Conservation (phyloP, 352 stramenopile species). For the Phytophthora pluvialis region DNA sequence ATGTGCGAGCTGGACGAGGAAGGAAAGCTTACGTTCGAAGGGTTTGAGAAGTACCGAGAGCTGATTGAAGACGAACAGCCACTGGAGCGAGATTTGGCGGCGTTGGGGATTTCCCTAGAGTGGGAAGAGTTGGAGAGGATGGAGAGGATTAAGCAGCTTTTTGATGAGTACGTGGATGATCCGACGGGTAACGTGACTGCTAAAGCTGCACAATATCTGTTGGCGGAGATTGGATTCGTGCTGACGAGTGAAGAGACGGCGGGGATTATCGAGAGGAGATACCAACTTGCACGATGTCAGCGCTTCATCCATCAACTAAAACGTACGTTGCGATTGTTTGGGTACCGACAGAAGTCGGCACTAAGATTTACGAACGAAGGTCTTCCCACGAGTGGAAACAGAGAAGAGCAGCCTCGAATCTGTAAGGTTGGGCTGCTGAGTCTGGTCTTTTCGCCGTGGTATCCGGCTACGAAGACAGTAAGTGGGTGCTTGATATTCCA, state of each 20-base stretch:
- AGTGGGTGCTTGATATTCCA: background rate
- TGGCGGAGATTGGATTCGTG: constrained; percentile 47
- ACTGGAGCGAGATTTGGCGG: constrained; percentile 45
- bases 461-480: constrained; percentile 45
- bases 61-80: constrained; percentile 48
- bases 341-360: constrained; percentile 61
- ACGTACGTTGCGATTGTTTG: constrained; percentile 65
- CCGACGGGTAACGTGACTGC: constrained; percentile 38
- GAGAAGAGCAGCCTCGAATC: constrained; percentile 50
- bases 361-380: constrained; percentile 45
- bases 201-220: constrained; percentile 54
- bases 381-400: constrained; percentile 10
- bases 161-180: constrained; percentile 60
- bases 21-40: constrained; percentile 56
- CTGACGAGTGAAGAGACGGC: constrained; percentile 45
- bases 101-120: constrained; percentile 50
- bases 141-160: constrained; percentile 33
- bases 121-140: constrained; percentile 41
- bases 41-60: constrained; percentile 66
- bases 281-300: constrained; percentile 49
- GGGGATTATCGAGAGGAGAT: constrained; percentile 46
- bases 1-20: constrained; percentile 47
- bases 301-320: constrained; percentile 52
- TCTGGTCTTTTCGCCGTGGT: constrained; percentile 60
- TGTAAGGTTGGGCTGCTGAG: constrained; percentile 53